Percentiles rank a stretch among this genome's conserved stretches.
Conservation (phyloP, 1,284 basidiomycete genomes). For the Puccinia coronata region DNA sequence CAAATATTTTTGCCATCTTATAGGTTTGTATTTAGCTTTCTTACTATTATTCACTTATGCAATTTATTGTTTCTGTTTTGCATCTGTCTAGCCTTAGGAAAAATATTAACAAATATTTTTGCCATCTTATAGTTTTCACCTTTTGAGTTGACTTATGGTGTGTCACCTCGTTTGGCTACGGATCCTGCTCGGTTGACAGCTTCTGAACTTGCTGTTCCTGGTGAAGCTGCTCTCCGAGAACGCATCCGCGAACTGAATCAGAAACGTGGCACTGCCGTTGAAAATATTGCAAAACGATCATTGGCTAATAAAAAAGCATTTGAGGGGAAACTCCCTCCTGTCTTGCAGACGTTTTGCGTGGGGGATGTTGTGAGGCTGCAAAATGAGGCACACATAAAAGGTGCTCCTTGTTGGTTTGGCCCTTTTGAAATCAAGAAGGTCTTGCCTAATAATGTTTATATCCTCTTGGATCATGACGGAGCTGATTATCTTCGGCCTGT, state of each 20-base stretch:
- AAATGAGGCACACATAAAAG: neutral
- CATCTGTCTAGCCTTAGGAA: no score
- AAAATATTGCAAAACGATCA: neutral
- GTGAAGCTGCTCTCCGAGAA: neutral
- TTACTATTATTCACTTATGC: no score
- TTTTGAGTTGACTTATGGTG: conserved; percentile 8
- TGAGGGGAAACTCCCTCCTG: neutral
- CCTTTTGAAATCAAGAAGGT: no score
- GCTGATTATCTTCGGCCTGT: no score
- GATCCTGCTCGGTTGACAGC: neutral
- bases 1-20: no score
- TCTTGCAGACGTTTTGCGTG: neutral
- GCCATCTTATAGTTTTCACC: no score
- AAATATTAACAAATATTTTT: no score
- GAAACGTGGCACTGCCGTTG: neutral
- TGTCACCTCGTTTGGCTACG: neutral
- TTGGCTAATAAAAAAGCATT: neutral
- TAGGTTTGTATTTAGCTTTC: no score
- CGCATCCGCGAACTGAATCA: neutral
- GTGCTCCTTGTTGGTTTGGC: no score
- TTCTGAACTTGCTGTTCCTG: neutral
- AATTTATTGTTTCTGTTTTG: no score
- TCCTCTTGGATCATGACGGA: no score
- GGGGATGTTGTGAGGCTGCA: neutral
- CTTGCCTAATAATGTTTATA: no score